These are phyloP conservation scores for Thelonectria blattea DNA, from an alignment of 2,329 filamentous ascomycete genomes.

Conservation along the genomic window DNA sequence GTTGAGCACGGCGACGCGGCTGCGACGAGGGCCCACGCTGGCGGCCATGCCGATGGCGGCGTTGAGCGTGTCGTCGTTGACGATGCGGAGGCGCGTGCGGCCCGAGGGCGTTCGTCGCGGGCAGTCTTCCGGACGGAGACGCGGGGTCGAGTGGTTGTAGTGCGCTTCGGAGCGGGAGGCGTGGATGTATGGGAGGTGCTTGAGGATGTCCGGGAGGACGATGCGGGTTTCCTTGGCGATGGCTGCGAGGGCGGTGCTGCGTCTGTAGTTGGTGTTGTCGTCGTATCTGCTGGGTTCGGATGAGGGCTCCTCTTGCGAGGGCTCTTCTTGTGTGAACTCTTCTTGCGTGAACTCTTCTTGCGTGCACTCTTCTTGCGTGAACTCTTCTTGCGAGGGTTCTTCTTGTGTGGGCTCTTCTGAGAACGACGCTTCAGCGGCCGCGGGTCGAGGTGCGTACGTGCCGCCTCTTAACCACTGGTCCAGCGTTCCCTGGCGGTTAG, in stretches of 20 bases:
- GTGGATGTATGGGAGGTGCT: conserved; percentile 48
- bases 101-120: conserved; percentile 46
- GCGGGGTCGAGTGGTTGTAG: conserved; percentile 44
- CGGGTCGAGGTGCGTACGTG: conserved; percentile 15
- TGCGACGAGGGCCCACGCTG: conserved; percentile 34
- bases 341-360: too few relatives aligned
- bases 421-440: too few relatives aligned
- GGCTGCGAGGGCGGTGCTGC: conserved; percentile 43
- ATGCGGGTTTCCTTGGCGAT: conserved; percentile 55
- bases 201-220: conserved; percentile 54
- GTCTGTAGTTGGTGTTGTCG: conserved; percentile 19
- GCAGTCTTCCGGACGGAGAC: conserved; percentile 49
- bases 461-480: conserved; percentile 36
- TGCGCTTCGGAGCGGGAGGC: conserved; percentile 47
- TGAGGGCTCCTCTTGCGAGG: not conserved
- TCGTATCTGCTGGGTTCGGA: conserved; percentile 12
- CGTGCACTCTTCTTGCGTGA: too few relatives aligned
- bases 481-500: conserved; percentile 34
- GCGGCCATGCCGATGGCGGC: conserved; percentile 53
- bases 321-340: too few relatives aligned
- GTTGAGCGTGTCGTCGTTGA: conserved; percentile 64
- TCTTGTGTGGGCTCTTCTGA: too few relatives aligned
- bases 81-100: conserved; percentile 51
- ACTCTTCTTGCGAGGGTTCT: too few relatives aligned
- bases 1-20: conserved; percentile 66